Base-by-base conservation (phyloP, 805 yeast genomes). In the Lipomyces sp. region DNA sequence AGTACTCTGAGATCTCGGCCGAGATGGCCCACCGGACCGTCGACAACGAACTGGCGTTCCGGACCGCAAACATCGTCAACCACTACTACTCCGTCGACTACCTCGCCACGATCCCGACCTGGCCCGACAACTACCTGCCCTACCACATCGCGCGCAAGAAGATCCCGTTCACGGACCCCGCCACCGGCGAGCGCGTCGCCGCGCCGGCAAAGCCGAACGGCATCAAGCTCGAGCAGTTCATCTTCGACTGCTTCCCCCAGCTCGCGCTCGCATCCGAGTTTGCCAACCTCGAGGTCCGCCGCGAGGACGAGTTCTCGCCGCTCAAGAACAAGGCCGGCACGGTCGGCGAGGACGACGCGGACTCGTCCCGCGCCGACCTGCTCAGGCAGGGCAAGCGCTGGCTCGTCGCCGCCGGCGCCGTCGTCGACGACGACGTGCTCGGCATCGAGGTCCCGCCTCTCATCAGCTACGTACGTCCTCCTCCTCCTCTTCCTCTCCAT, bases 1-100 rank as follows among this genome's bases (percentile, higher is more conserved):
- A 93, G 69, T 93, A 93, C 70, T 84, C 95, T 35, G 99, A 93
- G 70, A 88, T 93, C 55, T 76, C 88, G 7, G 64, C 72, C 29
- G 90, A 84, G 59, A 74, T 90, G 63, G 83, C 91, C 21, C 80
- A 79, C 62, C 81, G 79, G 53, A 70, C 69, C n/a, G 47, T 34
- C 3, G 38, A 43, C 11, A 19, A 49, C 14, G 47, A 50, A 14
- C 75, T 93, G 52, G 78, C 78, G 58, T 78, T 88, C 61, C 79
- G 98, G 61, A 96, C 98, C 3, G 99, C 96, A 23, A 93, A 93
- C 69, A 93, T 93, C 58, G 99, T 93, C 48, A 93, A 93, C 67
- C 98, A 93, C 70, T 93, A 90, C 70, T 93, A 91, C 69, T 83
- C 90, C 3, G 86, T 86, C 40, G 83, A 78, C n/a, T 78, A 89